These are phyloP conservation scores for Salvia miltiorrhiza DNA, from an alignment of 257 asterid genomes.

Conservation along the genomic window DNA sequence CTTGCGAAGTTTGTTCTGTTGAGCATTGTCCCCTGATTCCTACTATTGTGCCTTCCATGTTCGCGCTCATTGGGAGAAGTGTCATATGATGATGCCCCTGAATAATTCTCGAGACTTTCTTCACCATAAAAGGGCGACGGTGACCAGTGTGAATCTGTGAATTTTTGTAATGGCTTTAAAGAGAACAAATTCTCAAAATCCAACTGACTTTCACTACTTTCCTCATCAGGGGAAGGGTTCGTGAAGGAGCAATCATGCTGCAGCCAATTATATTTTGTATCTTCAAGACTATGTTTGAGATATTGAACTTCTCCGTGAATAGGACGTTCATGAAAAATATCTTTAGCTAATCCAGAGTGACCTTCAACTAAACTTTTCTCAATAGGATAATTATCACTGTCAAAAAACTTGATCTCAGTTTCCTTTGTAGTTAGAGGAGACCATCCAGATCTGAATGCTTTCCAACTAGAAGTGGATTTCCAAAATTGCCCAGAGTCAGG, in stretches of 20 bases:
- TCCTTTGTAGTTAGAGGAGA: constrained; percentile 35
- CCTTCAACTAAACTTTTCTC: constrained; percentile 27
- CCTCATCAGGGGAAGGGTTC: constrained; percentile 33
- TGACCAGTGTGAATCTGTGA: constrained; percentile 35
- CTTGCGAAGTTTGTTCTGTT: constrained; percentile 39
- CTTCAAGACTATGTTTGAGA: constrained; percentile 18
- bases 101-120: constrained; percentile 26
- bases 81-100: constrained; percentile 28
- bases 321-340: constrained; percentile 24
- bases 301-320: constrained; percentile 31
- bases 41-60: constrained; percentile 21
- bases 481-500: constrained; percentile 27
- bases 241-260: constrained; percentile 36
- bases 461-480: constrained; percentile 29
- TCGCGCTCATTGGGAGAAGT: constrained; percentile 19
- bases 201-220: constrained; percentile 24
- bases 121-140: constrained; percentile 24
- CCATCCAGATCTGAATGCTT: constrained; percentile 38
- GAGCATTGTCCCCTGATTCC: constrained; percentile 24
- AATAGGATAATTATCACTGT: constrained; percentile 32
- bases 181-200: constrained; percentile 31
- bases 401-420: constrained; percentile 28
- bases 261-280: constrained; percentile 25
- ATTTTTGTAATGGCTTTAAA: constrained; percentile 34
- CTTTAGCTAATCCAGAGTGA: constrained; percentile 25